Evolutionary conservation across 2,329 filamentous ascomycete genomes (phyloP).

Genomic region (Colletotrichum shisoi): DNA sequence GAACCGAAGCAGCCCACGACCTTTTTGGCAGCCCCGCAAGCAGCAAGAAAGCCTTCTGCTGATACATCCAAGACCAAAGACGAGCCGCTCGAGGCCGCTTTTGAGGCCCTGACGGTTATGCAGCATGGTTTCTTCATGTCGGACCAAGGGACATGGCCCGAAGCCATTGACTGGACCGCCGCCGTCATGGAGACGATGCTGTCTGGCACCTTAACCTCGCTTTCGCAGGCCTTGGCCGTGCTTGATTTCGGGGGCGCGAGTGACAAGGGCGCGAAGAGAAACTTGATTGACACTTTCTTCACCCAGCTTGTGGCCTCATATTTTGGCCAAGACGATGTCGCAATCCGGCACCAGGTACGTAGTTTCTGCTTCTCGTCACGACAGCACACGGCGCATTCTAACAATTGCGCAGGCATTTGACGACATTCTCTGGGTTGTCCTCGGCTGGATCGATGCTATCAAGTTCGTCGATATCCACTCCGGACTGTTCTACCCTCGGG

Average conservation of each 20-base stretch:
- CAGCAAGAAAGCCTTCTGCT: neutral
- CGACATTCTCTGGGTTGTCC: constrained; percentile 93
- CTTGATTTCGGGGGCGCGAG: constrained; percentile 47
- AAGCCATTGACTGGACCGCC: constrained; percentile 90
- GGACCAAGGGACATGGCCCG: constrained; percentile 83
- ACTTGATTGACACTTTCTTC: constrained; percentile 85
- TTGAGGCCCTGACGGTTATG: constrained; percentile 75
- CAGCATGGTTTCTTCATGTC: constrained; percentile 80
- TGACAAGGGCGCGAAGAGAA: constrained; percentile 68
- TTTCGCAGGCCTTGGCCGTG: constrained; percentile 66
- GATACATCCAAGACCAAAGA: constrained; percentile 34
- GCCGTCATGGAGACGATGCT: constrained; percentile 84
- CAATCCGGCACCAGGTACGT: constrained; percentile 67
- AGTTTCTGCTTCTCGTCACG: neutral
- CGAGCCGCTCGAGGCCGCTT: constrained; percentile 57
- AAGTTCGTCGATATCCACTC: constrained; percentile 79
- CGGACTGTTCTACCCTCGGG: constrained; percentile 62
- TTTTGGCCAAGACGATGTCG: constrained; percentile 82
- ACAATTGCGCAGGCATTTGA: constrained; percentile 73
- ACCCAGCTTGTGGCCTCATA: constrained; percentile 79
- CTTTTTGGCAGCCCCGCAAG: constrained; percentile 25
- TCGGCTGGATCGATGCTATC: constrained; percentile 86
- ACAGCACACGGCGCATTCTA: constrained; percentile 7
- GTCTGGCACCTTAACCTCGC: constrained; percentile 73
- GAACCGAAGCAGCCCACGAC: constrained; percentile 22